These are phyloP conservation scores for Rhizopogon roseolus DNA, from an alignment of 768 basidiomycete genomes.

Conservation along the genomic window DNA sequence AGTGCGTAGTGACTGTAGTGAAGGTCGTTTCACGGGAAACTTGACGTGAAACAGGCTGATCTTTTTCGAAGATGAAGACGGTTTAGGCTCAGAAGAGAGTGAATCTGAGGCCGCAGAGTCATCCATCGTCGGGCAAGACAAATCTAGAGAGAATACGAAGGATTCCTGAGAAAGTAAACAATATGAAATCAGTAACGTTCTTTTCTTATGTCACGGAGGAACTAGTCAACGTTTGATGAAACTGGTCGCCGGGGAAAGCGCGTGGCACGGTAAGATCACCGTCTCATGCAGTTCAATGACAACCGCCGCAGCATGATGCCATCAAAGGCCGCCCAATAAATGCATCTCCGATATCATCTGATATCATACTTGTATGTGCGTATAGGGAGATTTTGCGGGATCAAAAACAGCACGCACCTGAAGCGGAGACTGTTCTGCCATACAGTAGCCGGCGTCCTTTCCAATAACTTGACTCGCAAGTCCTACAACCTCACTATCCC, in stretches of 20 bases:
- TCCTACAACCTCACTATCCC: neutral
- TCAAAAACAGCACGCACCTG: neutral
- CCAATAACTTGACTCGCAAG: no score
- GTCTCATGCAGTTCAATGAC: no score
- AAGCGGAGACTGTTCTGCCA: neutral
- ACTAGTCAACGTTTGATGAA: neutral
- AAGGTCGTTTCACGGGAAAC: conserved; percentile 49
- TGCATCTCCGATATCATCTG: no score
- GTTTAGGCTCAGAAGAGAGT: neutral
- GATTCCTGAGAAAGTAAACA: conserved; percentile 2
- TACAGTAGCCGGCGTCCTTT: neutral
- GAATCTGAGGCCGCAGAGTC: neutral
- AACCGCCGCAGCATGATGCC: neutral
- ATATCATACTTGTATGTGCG: neutral
- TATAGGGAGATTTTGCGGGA: neutral
- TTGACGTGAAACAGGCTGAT: conserved; percentile 11
- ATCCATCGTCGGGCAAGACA: conserved; percentile 4
- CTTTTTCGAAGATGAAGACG: conserved; percentile 5
- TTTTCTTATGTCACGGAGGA: conserved; percentile 2
- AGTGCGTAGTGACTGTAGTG: conserved; percentile 41
- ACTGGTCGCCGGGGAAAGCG: conserved; percentile 3
- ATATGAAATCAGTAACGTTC: neutral
- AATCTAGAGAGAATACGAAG: conserved; percentile 3
- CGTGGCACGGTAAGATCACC: conserved; percentile 2
- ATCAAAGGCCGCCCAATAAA: neutral